phyloP scores from a whole-genome alignment of 2,329 filamentous ascomycete genomes.

The Rhytidhysteron rufulum region DNA sequence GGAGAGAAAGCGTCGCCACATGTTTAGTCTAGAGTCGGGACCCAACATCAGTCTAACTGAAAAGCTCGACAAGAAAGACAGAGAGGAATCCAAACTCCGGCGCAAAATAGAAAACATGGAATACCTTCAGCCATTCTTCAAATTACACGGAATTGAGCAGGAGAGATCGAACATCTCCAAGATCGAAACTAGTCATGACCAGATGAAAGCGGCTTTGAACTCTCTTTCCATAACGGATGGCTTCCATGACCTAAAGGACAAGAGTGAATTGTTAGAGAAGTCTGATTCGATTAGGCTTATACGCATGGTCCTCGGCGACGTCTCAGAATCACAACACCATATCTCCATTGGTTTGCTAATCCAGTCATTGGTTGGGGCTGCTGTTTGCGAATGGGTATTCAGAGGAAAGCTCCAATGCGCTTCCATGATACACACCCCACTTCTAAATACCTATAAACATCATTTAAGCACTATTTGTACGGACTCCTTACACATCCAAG shows the following conservation, averaged over 20 bases:
- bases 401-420: background rate
- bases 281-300: background rate
- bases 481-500: background rate
- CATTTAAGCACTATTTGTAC: background rate
- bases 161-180: background rate
- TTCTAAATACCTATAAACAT: background rate
- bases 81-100: no score
- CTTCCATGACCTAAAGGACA: background rate
- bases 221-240: background rate
- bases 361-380: background rate
- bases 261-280: background rate
- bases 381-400: background rate
- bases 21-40: no score
- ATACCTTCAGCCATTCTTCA: background rate
- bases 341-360: background rate
- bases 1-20: no score
- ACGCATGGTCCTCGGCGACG: background rate
- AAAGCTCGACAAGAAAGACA: no score
- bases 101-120: background rate
- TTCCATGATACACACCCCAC: background rate
- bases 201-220: background rate
- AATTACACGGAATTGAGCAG: background rate
- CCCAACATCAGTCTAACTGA: no score
- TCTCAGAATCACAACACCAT: background rate
- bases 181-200: background rate